A percentile compares a stretch with the other conserved stretches of the same genome.
Evolutionary conservation across 148 eudicot species (phyloP).

Genomic region (Camellia sinensis): DNA sequence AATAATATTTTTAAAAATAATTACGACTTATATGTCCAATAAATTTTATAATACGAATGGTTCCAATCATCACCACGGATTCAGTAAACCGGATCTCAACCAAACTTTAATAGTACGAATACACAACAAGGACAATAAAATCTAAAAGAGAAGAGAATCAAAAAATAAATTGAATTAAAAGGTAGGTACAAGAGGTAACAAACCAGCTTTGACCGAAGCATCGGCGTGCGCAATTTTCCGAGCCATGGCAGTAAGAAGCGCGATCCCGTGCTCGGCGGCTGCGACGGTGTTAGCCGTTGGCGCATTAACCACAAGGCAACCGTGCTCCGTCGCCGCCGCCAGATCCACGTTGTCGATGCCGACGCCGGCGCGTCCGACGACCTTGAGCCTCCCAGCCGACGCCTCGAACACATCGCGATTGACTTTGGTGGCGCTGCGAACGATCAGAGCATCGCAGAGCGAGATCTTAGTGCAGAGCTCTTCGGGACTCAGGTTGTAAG

Average conservation of each 20-base stretch:
- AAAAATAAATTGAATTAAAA: neutral
- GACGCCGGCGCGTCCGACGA: slow-evolving; percentile 84
- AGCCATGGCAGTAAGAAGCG: slow-evolving; percentile 73
- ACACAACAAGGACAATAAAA: neutral
- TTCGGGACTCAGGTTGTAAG: slow-evolving; percentile 74
- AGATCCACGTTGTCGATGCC: slow-evolving; percentile 93
- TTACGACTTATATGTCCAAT: too few species aligned
- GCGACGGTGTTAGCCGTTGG: slow-evolving; percentile 90
- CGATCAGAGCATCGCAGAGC: slow-evolving; percentile 84
- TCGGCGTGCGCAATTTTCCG: slow-evolving; percentile 87
- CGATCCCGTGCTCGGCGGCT: slow-evolving; percentile 87
- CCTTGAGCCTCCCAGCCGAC: slow-evolving; percentile 69
- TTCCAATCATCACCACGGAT: too few species aligned
- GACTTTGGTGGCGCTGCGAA: slow-evolving; percentile 83
- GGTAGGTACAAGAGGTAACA: neutral
- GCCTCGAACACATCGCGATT: slow-evolving; percentile 77
- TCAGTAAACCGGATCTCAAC: neutral
- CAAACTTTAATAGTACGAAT: neutral
- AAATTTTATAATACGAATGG: too few species aligned
- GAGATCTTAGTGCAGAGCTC: slow-evolving; percentile 97
- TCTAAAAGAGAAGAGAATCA: neutral
- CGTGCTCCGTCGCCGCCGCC: slow-evolving; percentile 81
- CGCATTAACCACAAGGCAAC: slow-evolving; percentile 80
- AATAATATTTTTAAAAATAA: too few species aligned
- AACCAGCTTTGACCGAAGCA: slow-evolving; percentile 81